Evolutionary conservation across 1,139 yeast species (phyloP), one percentile per base, ranked within the genome.

Genomic region (Pichia terricola): DNA sequence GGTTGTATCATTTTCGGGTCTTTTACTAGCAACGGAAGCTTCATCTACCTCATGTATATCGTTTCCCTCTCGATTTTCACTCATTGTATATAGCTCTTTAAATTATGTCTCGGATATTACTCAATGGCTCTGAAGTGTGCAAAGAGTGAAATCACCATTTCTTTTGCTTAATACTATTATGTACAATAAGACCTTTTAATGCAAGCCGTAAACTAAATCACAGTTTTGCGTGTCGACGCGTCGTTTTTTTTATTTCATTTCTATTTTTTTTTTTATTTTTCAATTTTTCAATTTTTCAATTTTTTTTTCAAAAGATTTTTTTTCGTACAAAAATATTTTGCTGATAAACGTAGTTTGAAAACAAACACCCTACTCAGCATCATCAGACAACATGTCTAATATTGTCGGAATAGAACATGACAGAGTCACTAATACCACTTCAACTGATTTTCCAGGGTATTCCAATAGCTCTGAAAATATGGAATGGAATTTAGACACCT

Each of bases 371-470:
- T 6, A 16, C 9, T 10, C 3, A n/a, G 32, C 26, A 27, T 11
- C 25, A 25, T 22, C n/a, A 32, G 37, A 5, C 25, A 6, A 34
- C 26, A 61, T 61, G 64, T 60, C 64, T 46, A 82, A 86, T 58
- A 77, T 86, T 51, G 94, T 88, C 37, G 91, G 89, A 40, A 82
- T 89, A 49, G 95, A 89, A 62, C 83, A 83, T 62, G 94, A 88
- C 63, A 76, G 96, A 58, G 96, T 89, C 38, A 82, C 95, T 32
- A 87, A 88, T 65, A 78, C 91, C 7, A 72, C 91, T 0, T 75
- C 94, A 33, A 86, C 91, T 1, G 96, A 87, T 60, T 87, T 86
- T 59, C 96, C 96, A 3, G 96, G 96, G 2, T 85, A 81, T 62
- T 46, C 50, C 2, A 72, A 58, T 3, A 64, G 49, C 38, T 51